Base-by-base conservation (phyloP, 805 yeast species). In the Lipomyces sp. region DNA sequence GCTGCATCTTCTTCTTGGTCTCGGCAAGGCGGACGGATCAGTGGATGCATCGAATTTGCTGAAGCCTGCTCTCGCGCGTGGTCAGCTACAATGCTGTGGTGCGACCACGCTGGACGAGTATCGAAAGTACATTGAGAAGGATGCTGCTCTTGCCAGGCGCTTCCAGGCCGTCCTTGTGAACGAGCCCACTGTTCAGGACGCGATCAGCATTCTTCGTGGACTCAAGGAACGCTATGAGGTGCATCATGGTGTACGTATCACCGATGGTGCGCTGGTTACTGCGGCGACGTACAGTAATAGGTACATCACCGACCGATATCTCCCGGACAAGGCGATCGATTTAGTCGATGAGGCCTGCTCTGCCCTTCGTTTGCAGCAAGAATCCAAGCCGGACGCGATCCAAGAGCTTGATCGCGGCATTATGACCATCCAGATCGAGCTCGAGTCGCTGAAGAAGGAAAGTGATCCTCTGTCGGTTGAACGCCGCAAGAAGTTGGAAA, bases 321-420 rank as follows among this genome's bases (percentile, higher is more conserved):
- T 91, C 34, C 98, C 98, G 0, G 98, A 91, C 65, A 91, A 91
- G 72, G 98, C 98, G 19, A 91, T 91, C 59, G 98, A 91, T 68
- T 76, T 91, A 59, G 93, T 91, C 1, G 98, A 91, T 70, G 98
- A 91, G 66, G 97, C 98, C 0, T 90, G 98, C 71, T 93, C 97
- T 2, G 95, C 95, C 0, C 74, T 91, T 51, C 75, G 98, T 58
- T 73, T 91, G 52, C 98, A 91, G 68, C 98, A 93, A 66, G 98
- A 91, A 70, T 88, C 96, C 1, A 90, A 89, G 66, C 98, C 98
- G 0, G 98, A 91, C 64, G 87, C 90, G 1, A 86, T 93, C 47
- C 91, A 89, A 63, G 86, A 83, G 41, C 74, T 91, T 51, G 98
- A 91, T 66, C 79, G 98, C 55, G 76, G 83, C 26, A 82, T 91